These are phyloP conservation scores for Alnus rubra DNA, from an alignment of 306 rosid species.

Conservation along the genomic window DNA sequence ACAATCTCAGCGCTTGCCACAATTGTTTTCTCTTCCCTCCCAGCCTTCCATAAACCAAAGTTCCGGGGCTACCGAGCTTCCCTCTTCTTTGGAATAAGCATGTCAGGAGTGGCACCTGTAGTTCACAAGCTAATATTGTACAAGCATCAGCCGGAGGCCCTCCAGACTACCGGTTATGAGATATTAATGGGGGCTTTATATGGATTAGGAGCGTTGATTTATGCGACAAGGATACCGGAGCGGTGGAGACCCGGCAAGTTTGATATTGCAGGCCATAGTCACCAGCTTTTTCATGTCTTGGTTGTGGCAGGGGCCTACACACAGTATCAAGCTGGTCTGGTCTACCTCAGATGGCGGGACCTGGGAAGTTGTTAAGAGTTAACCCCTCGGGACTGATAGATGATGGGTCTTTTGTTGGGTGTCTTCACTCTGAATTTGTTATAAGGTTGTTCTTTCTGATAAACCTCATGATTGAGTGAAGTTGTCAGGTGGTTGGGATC, in stretches of 20 bases:
- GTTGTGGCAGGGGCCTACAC: conserved; percentile 71
- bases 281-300: conserved; percentile 65
- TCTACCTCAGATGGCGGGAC: conserved; percentile 64
- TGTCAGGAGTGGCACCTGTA: conserved; percentile 54
- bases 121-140: conserved; percentile 50
- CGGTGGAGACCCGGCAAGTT: conserved; percentile 69
- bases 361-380: conserved; percentile 41
- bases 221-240: conserved; percentile 56
- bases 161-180: conserved; percentile 55
- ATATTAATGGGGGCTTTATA: conserved; percentile 57
- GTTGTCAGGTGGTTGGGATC: not conserved
- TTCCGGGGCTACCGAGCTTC: conserved; percentile 49
- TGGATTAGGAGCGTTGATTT: conserved; percentile 62
- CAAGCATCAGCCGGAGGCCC: conserved; percentile 43
- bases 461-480: not conserved
- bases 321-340: conserved; percentile 50
- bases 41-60: conserved; percentile 42
- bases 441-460: not conserved
- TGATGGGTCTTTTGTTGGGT: conserved; percentile 1
- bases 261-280: conserved; percentile 69
- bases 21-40: conserved; percentile 46
- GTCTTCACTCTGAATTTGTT: not conserved
- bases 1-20: conserved; percentile 48
- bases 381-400: not conserved
- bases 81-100: conserved; percentile 59